Evolutionary conservation across 257 asterid species (phyloP), one percentile per base, ranked within the genome.

Genomic region (Rehmannia glutinosa): DNA sequence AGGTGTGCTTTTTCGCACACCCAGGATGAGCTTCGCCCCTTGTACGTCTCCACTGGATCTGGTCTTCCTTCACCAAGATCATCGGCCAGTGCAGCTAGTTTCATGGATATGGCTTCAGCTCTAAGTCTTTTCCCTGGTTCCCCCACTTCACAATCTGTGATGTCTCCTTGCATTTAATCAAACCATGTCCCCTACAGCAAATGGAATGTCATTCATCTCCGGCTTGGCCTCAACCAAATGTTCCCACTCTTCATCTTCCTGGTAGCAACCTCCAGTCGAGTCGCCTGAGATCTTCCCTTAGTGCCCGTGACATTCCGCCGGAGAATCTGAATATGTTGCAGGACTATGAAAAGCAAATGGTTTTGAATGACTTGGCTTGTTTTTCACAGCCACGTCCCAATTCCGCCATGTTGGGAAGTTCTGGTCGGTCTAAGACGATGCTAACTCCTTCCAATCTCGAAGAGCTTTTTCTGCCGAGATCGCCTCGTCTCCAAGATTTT

Each of bases 31-130:
- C 91, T 88, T 52, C 91, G 96, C 7, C 94, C 95, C 8, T 51
- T 88, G 41, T 86, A 86, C 58, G 89, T 78, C 50, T 86, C 95
- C 1, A 88, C 95, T 32, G 91, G 96, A 15, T 88, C 96, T 28
- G 95, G 89, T 0, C 83, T 86, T 35, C 95, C 91, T 16, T 88
- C 96, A 10, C 95, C 96, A 0, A 62, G 87, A 28, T 81, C 96
- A 13, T 74, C 85, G 19, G 84, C 90, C 28, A 73, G 87, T 2
- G 82, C 89, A 11, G 84, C 94, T 8, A 71, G 83, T 67, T 86
- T 82, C 50, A 86, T 88, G 96, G 96, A 88, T 71, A 86, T 88
- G 91, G 88, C 96, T 43, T 72, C 88, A 20, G 92, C 95, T 9
- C 54, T 88, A 74, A 88, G 68, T 64, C 82, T 84, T 15, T 55